Conservation (phyloP, 1,284 basidiomycete genomes). For the Rhizoctonia solani region DNA sequence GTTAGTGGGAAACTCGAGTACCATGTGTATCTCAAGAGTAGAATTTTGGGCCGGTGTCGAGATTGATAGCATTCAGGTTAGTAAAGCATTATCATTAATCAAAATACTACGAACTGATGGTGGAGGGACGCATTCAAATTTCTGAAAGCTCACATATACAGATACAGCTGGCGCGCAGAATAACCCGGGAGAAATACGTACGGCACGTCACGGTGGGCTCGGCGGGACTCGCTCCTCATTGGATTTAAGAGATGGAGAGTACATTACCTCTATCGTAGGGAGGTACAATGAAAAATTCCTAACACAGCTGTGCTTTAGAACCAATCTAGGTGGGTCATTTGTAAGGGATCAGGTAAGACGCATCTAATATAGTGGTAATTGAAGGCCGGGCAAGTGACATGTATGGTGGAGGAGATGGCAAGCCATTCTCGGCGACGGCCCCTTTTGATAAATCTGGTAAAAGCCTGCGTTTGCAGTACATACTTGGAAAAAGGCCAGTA, state of each 20-base stretch:
- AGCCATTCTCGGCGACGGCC: background rate
- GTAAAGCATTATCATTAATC: background rate
- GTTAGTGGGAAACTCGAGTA: background rate
- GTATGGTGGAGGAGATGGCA: background rate
- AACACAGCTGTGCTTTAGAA: background rate
- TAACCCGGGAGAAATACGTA: background rate
- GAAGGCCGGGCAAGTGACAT: background rate
- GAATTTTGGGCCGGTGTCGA: background rate
- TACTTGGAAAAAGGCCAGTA: constrained; percentile 1
- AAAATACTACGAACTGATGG: background rate
- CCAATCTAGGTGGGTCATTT: background rate
- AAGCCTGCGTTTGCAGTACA: background rate
- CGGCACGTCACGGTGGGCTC: background rate
- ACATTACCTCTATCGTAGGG: background rate
- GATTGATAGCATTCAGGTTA: background rate
- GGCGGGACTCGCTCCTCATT: background rate
- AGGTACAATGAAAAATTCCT: background rate
- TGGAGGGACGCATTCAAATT: background rate
- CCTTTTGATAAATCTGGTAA: background rate
- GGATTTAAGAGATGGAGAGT: background rate
- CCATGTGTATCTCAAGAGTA: background rate
- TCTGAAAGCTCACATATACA: background rate
- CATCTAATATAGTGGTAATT: no score
- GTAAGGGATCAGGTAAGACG: background rate
- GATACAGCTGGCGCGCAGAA: background rate